These are phyloP conservation scores for Pichiaceae sp. DNA, from an alignment of 1,139 yeast genomes.

Conservation along the genomic window DNA sequence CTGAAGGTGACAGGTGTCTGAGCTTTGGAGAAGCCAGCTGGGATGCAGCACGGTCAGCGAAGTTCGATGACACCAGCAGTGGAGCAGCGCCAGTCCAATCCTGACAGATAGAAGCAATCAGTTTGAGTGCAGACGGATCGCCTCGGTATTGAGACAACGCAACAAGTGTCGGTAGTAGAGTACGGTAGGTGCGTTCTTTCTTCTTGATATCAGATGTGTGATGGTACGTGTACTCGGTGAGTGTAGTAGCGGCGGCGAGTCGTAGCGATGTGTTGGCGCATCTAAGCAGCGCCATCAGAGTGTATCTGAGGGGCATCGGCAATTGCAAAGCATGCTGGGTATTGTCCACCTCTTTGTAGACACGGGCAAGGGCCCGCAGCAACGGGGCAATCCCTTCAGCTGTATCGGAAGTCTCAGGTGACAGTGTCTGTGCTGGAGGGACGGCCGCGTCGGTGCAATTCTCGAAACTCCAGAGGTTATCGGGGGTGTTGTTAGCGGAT, in stretches of 20 bases:
- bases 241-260: slow-evolving; percentile 22
- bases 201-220: slow-evolving; percentile 7
- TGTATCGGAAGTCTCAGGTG: background rate
- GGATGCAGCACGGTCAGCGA: slow-evolving; percentile 22
- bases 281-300: slow-evolving; percentile 21
- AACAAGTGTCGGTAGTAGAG: slow-evolving; percentile 23
- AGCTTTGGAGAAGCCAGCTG: slow-evolving; percentile 19
- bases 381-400: slow-evolving; percentile 19
- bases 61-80: slow-evolving; percentile 23
- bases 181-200: slow-evolving; percentile 12
- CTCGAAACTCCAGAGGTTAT: background rate
- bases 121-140: slow-evolving; percentile 9
- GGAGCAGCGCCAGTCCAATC: slow-evolving; percentile 24
- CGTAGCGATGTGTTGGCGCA: slow-evolving; percentile 21
- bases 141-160: slow-evolving; percentile 8
- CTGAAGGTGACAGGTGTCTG: slow-evolving; percentile 16
- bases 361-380: slow-evolving; percentile 21
- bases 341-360: slow-evolving; percentile 25
- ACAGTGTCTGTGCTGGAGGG: background rate
- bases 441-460: background rate
- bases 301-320: slow-evolving; percentile 26
- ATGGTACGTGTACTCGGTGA: slow-evolving; percentile 22
- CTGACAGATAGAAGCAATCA: slow-evolving; percentile 24
- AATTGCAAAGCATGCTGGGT: slow-evolving; percentile 20
- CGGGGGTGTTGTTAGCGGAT: background rate